These are phyloP conservation scores for Fusarium sp. DNA, from an alignment of 2,329 filamentous ascomycete genomes.

Conservation along the genomic window DNA sequence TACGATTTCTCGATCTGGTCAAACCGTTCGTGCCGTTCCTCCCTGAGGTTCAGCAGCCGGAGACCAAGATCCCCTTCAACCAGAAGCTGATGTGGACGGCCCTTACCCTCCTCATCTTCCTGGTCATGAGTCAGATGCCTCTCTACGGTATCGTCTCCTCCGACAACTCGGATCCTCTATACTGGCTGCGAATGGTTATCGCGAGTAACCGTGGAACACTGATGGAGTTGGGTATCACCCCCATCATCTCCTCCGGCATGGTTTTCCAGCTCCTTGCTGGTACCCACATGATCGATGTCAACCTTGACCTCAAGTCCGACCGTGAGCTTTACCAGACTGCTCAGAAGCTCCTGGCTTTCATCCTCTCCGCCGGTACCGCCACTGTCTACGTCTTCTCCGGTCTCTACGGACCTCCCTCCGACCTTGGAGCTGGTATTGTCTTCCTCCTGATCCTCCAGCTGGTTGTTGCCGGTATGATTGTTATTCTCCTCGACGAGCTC, in stretches of 20 bases:
- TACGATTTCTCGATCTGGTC: conserved; percentile 99
- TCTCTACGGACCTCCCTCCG: conserved; percentile 95
- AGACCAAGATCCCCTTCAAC: conserved; percentile 99
- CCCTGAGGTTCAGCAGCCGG: conserved; percentile 97
- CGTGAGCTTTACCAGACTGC: conserved; percentile 99
- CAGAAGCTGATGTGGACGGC: conserved; percentile 97
- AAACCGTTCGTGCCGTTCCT: conserved; percentile 99
- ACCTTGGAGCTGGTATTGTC: conserved; percentile 97
- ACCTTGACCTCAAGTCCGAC: conserved; percentile 99
- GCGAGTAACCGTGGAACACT: conserved; percentile 97
- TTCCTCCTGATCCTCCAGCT: conserved; percentile 98
- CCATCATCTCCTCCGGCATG: conserved; percentile 99
- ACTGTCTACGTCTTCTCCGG: conserved; percentile 98
- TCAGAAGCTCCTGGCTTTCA: conserved; percentile 98
- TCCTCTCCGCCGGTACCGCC: conserved; percentile 96
- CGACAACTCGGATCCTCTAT: conserved; percentile 96
- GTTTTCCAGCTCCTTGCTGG: conserved; percentile 99
- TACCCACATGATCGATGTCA: conserved; percentile 99
- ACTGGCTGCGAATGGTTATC: conserved; percentile 99
- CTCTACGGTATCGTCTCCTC: conserved; percentile 99
- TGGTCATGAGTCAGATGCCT: conserved; percentile 99
- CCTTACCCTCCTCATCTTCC: conserved; percentile 95
- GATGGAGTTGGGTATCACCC: conserved; percentile 97
- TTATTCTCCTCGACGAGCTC: conserved; percentile 98
- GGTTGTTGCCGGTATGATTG: conserved; percentile 96